Percentiles rank a stretch among this genome's conserved stretches.
These are phyloP conservation scores for Trametes maxima DNA, from an alignment of 768 basidiomycete genomes.

Conservation along the genomic window DNA sequence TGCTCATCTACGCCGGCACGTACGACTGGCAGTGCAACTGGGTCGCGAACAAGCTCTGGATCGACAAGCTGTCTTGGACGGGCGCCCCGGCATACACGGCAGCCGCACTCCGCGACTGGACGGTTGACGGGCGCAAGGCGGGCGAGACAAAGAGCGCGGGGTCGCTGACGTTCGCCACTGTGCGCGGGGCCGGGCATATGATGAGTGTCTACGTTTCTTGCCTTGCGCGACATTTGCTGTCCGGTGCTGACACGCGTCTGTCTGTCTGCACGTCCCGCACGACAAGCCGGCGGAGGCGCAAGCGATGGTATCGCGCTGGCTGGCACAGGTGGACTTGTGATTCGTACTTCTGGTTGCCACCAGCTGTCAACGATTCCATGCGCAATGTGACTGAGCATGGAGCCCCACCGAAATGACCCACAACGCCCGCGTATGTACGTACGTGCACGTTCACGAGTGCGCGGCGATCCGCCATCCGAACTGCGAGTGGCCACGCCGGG, in stretches of 20 bases:
- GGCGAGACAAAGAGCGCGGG: constrained; percentile 59
- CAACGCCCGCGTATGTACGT: too few species aligned
- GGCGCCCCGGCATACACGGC: constrained; percentile 53
- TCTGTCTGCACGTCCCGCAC: constrained; percentile 56
- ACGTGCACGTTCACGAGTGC: too few species aligned
- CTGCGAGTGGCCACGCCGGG: constrained; percentile 1
- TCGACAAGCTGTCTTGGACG: constrained; percentile 72
- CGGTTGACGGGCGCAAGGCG: constrained; percentile 52
- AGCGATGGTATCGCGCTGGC: constrained; percentile 67
- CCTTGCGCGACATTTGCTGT: neutral
- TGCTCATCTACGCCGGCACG: constrained; percentile 75
- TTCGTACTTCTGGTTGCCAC: neutral
- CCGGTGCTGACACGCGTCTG: constrained; percentile 12
- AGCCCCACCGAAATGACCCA: too few species aligned
- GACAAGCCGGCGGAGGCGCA: constrained; percentile 68
- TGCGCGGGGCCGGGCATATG: constrained; percentile 67
- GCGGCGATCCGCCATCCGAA: neutral
- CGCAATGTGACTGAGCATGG: too few species aligned
- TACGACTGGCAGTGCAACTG: constrained; percentile 84
- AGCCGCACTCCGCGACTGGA: constrained; percentile 61
- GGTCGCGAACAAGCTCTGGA: constrained; percentile 78
- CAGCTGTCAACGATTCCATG: too few species aligned
- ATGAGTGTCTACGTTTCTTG: constrained; percentile 40
- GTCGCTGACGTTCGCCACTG: constrained; percentile 64
- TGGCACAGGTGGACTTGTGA: constrained; percentile 42